Evolutionary conservation across 805 yeast genomes (phyloP).

Genomic region (Candida lessepsii): DNA sequence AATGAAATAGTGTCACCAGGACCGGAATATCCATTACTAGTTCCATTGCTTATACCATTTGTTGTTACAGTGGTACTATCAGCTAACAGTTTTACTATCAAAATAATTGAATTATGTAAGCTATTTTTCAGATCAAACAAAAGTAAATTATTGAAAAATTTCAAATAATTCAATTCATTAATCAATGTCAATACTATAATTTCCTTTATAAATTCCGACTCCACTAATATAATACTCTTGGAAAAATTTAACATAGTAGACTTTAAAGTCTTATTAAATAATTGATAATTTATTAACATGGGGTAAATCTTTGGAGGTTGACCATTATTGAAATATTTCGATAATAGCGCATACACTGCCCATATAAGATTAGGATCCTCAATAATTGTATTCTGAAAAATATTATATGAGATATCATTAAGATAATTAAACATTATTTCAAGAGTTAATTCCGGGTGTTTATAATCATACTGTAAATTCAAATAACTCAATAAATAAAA

Average conservation of each 20-base stretch:
- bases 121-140: slow-evolving; percentile 38
- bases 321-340: slow-evolving; percentile 42
- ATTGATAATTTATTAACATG: slow-evolving; percentile 18
- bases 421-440: slow-evolving; percentile 50
- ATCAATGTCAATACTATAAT: slow-evolving; percentile 31
- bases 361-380: slow-evolving; percentile 37
- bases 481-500: slow-evolving; percentile 45
- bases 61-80: neutral
- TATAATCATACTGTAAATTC: slow-evolving; percentile 39
- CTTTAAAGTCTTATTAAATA: slow-evolving; percentile 12
- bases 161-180: slow-evolving; percentile 32
- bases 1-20: slow-evolving; percentile 16
- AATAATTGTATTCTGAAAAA: slow-evolving; percentile 25
- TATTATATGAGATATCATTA: slow-evolving; percentile 37
- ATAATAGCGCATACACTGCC: slow-evolving; percentile 48
- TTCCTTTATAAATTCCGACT: slow-evolving; percentile 23
- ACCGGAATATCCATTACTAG: no score
- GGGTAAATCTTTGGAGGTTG: slow-evolving; percentile 35
- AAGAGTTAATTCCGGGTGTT: slow-evolving; percentile 27
- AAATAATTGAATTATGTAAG: slow-evolving; percentile 53
- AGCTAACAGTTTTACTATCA: slow-evolving; percentile 40
- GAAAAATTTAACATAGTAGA: slow-evolving; percentile 26
- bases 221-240: slow-evolving; percentile 21
- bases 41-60: no score
- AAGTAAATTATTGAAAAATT: slow-evolving; percentile 19